Base-by-base conservation (phyloP, 768 basidiomycete species). In the Suillus sp. region DNA sequence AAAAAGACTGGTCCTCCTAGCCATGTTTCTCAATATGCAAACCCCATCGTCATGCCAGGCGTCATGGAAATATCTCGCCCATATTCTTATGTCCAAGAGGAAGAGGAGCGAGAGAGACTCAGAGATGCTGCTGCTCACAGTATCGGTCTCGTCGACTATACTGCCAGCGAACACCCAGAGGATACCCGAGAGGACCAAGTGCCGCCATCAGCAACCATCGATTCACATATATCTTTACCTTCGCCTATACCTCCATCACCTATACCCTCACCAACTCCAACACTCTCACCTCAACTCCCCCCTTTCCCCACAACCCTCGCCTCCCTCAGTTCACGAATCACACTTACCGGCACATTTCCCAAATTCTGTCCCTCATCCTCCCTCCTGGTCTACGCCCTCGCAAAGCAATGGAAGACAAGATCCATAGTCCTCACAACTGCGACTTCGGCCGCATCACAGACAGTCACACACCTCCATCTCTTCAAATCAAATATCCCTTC, bases 121-220 rank as follows among this genome's bases (percentile, higher is more conserved):
- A 79, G 90, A 37, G 88, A 89, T 61, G 86, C 84, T 43, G 92
- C 92, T 20, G 92, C 91, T 0, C 87, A 91, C 69, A 84, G 88
- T 14, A 86, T 93, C 54, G 92, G 92, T 7, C 78, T 92, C 37
- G 25, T 40, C 38, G 56, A 57, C 25, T 57, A 57, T 57, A 9
- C 55, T 20, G 10, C 56, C 27, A 40, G 11, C 7, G 37, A 57
- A 18, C 56, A 27, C 18, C 56, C 18, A 6, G 56, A 20, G 22
- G n/a, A 38, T 56, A 25, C 25, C 9, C 83, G 79, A 61, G 83
- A 84, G 11, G 81, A 81, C 38, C 78, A 85, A 50, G 69, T 82
- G n/a, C 60, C 66, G 0, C 64, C 67, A 50, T 61, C 34, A 0
- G 62, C 65, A 2, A 69, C 66, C 1, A 34, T 70, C 4, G 67